A percentile compares a stretch with the other conserved stretches of the same genome.
phyloP scores from a whole-genome alignment of 345 rosid genomes.

The Nephelium lappaceum region DNA sequence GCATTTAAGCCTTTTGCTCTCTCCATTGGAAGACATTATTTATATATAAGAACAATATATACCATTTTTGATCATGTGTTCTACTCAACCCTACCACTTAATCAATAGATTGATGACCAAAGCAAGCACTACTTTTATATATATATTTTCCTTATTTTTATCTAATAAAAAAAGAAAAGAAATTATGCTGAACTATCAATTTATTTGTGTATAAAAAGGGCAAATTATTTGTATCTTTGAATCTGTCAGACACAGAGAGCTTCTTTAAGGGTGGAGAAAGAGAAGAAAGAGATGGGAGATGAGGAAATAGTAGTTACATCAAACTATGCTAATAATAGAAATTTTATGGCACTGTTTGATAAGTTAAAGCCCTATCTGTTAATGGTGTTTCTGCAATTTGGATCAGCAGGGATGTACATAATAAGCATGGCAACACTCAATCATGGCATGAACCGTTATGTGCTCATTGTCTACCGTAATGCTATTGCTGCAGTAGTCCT shows the following conservation, averaged over 20 bases:
- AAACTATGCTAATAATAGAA: too few relatives aligned
- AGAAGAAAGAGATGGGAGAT: background rate
- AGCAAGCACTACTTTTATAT: background rate
- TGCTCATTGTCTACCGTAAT: slow-evolving; percentile 73
- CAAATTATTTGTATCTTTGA: background rate
- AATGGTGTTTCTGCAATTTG: slow-evolving; percentile 73
- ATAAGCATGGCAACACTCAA: slow-evolving; percentile 62
- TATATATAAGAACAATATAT: too few relatives aligned
- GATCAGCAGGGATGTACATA: slow-evolving; percentile 66
- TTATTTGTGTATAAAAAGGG: background rate
- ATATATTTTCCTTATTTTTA: too few relatives aligned
- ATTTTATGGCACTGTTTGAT: background rate
- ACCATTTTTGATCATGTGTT: background rate
- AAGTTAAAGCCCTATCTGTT: slow-evolving; percentile 62
- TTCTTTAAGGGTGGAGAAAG: background rate
- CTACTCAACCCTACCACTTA: background rate
- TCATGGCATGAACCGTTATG: slow-evolving; percentile 77
- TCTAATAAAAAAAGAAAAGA: too few relatives aligned
- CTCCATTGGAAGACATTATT: too few relatives aligned
- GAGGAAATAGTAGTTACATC: background rate
- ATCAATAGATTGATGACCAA: background rate
- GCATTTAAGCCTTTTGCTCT: too few relatives aligned
- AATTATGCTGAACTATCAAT: too few relatives aligned
- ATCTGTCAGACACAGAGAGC: background rate
- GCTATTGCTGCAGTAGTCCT: slow-evolving; percentile 68